Base-by-base conservation (phyloP, 2,329 filamentous ascomycete species). In the Beauveria rudraprayagi region DNA sequence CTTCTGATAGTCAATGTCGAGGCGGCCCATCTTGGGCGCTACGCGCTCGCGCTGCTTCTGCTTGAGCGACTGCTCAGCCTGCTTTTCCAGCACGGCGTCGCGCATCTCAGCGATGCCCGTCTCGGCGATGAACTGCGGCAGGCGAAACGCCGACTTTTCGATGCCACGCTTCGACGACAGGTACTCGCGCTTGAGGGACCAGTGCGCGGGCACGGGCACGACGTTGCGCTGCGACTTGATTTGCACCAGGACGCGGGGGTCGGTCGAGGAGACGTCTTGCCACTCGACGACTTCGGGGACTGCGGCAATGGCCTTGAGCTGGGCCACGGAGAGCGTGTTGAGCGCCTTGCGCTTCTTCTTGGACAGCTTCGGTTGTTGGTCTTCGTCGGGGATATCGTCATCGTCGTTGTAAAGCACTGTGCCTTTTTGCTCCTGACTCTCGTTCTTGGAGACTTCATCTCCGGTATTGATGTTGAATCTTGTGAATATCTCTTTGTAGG, bases 101-200 rank as follows among this genome's bases (percentile, higher is more conserved):
- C 94, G 88, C 94, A 99, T 99, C 77, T 97, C 94, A 17, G 92
- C 86, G 69, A 99, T 99, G 40, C 94, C 94, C 2, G 94, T 99
- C 71, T 97, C 94, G 68, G 93, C 89, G 66, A 99, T 99, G 73
- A 97, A 99, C 69, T 93, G 94, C 1, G 94, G 94, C 17, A 99
- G 82, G 28, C 91, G 84, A 73, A 97, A 99, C 0, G 92, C 87
- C 0, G 93, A 84, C 76, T 99, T 99, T 75, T 99, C 94, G 63
- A 99, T 91, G 76, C 94, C 94, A 63, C 94, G 85, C 76, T 99
- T 99, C 50, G 92, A 97, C 1, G 93, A 97, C 3, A 99, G 80
- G 70, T 99, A 99, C 73, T 99, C 94, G 66, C 94, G 86, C 78
- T 99, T 99, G 61, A 99, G 78, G 0, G 91, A 92, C 94, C 94